Conservation (phyloP, 2,329 filamentous ascomycete genomes). For the Nigrospora osmanthi region DNA sequence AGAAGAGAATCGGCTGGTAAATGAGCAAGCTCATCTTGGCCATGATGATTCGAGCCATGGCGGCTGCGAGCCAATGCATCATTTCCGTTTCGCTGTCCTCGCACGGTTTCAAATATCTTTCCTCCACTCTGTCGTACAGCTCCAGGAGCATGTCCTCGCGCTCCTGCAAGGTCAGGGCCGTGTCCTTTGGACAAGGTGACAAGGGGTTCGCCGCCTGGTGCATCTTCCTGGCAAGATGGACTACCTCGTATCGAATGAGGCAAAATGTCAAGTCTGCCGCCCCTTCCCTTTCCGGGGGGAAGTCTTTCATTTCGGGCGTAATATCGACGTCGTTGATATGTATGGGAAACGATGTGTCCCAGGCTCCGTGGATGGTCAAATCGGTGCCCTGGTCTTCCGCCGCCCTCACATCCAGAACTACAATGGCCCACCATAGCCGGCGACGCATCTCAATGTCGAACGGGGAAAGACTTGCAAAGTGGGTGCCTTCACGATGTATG, state of each 20-base stretch:
- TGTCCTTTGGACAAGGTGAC: constrained; percentile 20
- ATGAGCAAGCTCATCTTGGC: constrained; percentile 47
- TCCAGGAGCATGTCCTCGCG: constrained; percentile 36
- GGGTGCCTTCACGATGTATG: constrained; percentile 48
- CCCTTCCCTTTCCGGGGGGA: constrained; percentile 38
- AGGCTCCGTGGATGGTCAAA: constrained; percentile 35
- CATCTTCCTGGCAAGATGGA: constrained; percentile 28
- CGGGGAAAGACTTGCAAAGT: constrained; percentile 42
- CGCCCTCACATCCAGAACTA: constrained; percentile 50
- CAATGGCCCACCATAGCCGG: constrained; percentile 54
- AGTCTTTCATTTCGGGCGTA: constrained; percentile 34
- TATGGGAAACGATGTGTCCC: constrained; percentile 45
- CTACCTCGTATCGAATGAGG: constrained; percentile 35
- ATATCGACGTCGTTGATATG: constrained; percentile 52
- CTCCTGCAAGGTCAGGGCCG: constrained; percentile 28
- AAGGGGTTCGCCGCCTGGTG: constrained; percentile 27
- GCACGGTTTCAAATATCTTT: constrained; percentile 43
- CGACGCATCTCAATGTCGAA: constrained; percentile 58
- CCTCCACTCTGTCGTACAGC: constrained; percentile 40
- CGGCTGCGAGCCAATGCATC: constrained; percentile 43
- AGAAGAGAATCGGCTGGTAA: constrained; percentile 43
- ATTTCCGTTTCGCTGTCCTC: constrained; percentile 34
- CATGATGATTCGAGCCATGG: constrained; percentile 39
- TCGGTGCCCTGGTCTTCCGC: constrained; percentile 52
- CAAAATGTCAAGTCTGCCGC: constrained; percentile 45